Percentiles rank a stretch among this genome's conserved stretches.
These are phyloP conservation scores for Naganishia sp. DNA, from an alignment of 1,284 basidiomycete species.

Conservation along the genomic window DNA sequence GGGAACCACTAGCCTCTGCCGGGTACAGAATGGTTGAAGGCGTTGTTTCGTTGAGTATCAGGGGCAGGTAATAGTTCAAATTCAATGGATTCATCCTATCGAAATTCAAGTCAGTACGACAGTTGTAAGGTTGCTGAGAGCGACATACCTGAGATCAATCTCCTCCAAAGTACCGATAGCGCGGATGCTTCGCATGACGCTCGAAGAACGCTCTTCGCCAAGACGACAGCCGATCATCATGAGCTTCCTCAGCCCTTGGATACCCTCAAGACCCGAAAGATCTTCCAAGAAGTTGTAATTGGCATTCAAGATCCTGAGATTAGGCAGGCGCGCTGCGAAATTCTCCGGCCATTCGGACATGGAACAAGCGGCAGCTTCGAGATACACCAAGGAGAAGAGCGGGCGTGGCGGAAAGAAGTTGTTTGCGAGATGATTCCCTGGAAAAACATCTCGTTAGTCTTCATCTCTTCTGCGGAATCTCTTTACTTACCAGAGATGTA, in stretches of 20 bases:
- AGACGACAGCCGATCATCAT: conserved; percentile 82
- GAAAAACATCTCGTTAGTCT: neutral
- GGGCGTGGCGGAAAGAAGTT: conserved; percentile 63
- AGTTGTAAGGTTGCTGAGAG: conserved; percentile 7
- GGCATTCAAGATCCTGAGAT: conserved; percentile 87
- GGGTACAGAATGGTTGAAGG: conserved; percentile 30
- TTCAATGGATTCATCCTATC: conserved; percentile 90
- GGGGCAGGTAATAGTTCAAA: conserved; percentile 87
- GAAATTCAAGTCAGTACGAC: conserved; percentile 1
- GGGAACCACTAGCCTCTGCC: conserved; percentile 19
- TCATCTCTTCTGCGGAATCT: neutral
- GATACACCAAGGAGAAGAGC: conserved; percentile 80
- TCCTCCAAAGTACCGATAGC: conserved; percentile 76
- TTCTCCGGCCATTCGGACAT: conserved; percentile 71
- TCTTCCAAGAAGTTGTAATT: conserved; percentile 88
- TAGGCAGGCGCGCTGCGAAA: conserved; percentile 71
- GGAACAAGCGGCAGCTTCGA: conserved; percentile 89
- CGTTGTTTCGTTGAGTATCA: conserved; percentile 59
- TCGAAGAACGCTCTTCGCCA: conserved; percentile 62
- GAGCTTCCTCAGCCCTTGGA: conserved; percentile 74
- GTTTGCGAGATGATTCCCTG: conserved; percentile 52
- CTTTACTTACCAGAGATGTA: conserved; percentile 80
- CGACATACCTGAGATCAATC: conserved; percentile 77
- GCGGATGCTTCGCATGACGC: conserved; percentile 68
- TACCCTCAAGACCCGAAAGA: conserved; percentile 70